Evolutionary conservation across 768 basidiomycete species (phyloP).

Genomic region (Mrakia blollopis): DNA sequence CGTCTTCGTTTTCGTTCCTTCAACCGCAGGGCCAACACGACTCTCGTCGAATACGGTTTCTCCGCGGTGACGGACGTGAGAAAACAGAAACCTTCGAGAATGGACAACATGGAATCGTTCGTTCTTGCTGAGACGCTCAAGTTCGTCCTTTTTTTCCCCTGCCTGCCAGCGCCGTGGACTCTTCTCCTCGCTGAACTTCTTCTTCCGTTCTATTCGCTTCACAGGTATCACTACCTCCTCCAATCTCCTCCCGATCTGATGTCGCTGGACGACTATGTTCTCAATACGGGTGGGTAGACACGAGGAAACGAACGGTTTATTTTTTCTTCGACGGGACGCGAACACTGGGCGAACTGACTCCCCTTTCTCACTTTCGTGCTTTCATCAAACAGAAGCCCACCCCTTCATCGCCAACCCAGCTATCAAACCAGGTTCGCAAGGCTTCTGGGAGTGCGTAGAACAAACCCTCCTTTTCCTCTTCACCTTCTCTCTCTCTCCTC

Average conservation of each 20-base stretch:
- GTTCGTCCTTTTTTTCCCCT: constrained; percentile 4
- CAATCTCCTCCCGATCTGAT: constrained; percentile 43
- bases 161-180: not conserved
- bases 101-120: constrained; percentile 43
- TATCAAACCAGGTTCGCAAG: constrained; percentile 36
- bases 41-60: constrained; percentile 41
- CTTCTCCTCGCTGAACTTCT: constrained; percentile 19
- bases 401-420: constrained; percentile 39
- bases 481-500: not conserved
- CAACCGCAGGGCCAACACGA: constrained; percentile 29
- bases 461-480: no score
- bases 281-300: constrained; percentile 41
- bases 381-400: constrained; percentile 41
- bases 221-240: constrained; percentile 42
- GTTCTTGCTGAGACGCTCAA: constrained; percentile 46
- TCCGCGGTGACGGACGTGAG: constrained; percentile 44
- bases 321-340: not conserved
- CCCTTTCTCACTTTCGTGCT: no score
- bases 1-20: constrained; percentile 25
- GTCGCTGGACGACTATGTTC: constrained; percentile 45
- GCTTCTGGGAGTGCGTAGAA: constrained; percentile 38
- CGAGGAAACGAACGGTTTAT: not conserved
- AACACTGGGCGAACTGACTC: not conserved
- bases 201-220: not conserved
- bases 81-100: not conserved